Percentiles rank a stretch among this genome's conserved stretches.
Conservation (phyloP, 805 yeast genomes). For the Ogataea trehaloabstinens region DNA sequence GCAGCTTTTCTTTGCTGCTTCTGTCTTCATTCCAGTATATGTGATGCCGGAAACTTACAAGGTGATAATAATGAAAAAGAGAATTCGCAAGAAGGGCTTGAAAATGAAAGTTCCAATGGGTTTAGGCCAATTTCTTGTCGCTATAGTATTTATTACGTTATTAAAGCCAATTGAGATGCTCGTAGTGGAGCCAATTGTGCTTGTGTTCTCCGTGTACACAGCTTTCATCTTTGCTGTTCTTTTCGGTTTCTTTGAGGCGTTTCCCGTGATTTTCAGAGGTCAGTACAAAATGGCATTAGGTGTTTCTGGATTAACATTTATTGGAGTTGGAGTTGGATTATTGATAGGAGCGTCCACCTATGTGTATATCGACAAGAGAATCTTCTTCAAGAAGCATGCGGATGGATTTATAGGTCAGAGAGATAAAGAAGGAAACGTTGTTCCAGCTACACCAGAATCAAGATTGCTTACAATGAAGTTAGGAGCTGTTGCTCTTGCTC, state of each 20-base stretch:
- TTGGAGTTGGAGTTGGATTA: slow-evolving; percentile 72
- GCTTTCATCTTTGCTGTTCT: slow-evolving; percentile 76
- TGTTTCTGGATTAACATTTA: slow-evolving; percentile 64
- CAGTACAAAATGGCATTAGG: slow-evolving; percentile 59
- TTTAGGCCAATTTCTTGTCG: slow-evolving; percentile 38
- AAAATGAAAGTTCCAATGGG: slow-evolving; percentile 40
- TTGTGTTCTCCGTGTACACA: slow-evolving; percentile 64
- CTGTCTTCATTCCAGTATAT: slow-evolving; percentile 43
- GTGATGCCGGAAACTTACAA: slow-evolving; percentile 70
- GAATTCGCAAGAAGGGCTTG: slow-evolving; percentile 62
- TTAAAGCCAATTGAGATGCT: slow-evolving; percentile 69
- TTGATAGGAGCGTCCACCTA: slow-evolving; percentile 52
- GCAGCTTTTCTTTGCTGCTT: slow-evolving; percentile 64
- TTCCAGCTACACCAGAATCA: slow-evolving; percentile 59
- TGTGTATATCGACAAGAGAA: slow-evolving; percentile 45
- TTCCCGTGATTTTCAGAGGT: slow-evolving; percentile 69
- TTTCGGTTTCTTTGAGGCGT: slow-evolving; percentile 79
- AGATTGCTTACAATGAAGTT: slow-evolving; percentile 59
- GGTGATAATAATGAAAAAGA: slow-evolving; percentile 55
- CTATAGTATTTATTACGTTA: slow-evolving; percentile 49
- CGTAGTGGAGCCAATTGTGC: slow-evolving; percentile 70
- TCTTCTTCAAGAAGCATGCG: slow-evolving; percentile 54
- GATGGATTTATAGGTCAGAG: slow-evolving; percentile 59
- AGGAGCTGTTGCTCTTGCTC: slow-evolving; percentile 66
- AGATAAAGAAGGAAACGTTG: slow-evolving; percentile 54